Evolutionary conservation across 2,329 filamentous ascomycete genomes (phyloP), one percentile per base, ranked within the genome.

Genomic region (Sphaerostilbella broomeana): DNA sequence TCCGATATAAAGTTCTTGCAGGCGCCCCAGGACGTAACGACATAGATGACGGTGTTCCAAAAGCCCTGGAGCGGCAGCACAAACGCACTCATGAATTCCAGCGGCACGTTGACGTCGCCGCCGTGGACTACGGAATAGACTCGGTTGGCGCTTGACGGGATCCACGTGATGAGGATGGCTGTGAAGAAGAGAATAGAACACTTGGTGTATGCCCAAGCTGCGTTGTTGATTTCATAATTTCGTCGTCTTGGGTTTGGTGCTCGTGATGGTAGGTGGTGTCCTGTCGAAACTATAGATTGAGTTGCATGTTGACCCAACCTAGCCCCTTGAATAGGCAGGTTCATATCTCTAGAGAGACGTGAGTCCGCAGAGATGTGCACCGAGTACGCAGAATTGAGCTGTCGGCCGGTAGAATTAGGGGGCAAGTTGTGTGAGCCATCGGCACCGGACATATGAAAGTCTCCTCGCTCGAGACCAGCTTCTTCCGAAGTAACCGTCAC

Each of bases 21-120:
- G 0, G 80, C 80, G 35, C 73, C 61, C 69, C 78, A 76, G 5
- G 81, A 86, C 1, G 83, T 86, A 9, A 75, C 70, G 12, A 78
- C 62, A 60, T 92, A 94, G 49, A 94, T 86, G 42, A 84, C 59
- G 13, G 80, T 76, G 57, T 94, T 94, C 85, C 86, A 92, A 52
- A 89, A 84, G 0, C 86, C 86, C 56, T 94, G 86, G 0, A 88
- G 70, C 0, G 86, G 86, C 7, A 94, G 70, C 1, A 92, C 85
- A 27, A 86, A 72, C 0, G 83, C 79, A 16, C 82, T 81, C 47
- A 80, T 74, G 47, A 83, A 78, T 51, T 86, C 79, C 17, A 92
- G 72, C 0, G 70, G 65, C 19, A 79, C 70, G 6, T 68, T 72
- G 0, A 72, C 61, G 4, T 69, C 43, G 18, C 72, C 61, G 0